These are phyloP conservation scores for Botryococcus braunii DNA, from an alignment of 163 green algal genomes.

Conservation along the genomic window DNA sequence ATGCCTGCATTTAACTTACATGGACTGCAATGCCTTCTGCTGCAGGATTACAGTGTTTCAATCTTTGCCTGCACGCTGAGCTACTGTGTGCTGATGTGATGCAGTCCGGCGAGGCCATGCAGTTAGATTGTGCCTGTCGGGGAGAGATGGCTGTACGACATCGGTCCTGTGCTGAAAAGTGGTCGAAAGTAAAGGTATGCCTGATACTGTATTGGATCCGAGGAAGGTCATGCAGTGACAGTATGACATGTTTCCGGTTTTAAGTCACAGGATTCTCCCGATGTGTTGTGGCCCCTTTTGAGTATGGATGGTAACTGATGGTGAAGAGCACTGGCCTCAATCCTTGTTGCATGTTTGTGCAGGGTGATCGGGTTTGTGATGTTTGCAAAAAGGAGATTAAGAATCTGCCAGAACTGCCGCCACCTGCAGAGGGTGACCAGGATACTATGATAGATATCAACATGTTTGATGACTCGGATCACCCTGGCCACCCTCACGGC, in stretches of 20 bases:
- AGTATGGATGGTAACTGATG: no score
- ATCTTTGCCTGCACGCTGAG: neutral
- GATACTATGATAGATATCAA: no score
- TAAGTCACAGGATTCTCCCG: no score
- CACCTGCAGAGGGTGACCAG: conserved; percentile 19
- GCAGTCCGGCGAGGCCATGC: conserved; percentile 55
- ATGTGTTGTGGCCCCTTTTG: no score
- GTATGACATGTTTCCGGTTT: no score
- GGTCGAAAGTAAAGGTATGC: conserved; percentile 60
- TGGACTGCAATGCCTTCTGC: neutral
- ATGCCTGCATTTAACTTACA: neutral
- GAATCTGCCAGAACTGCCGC: conserved; percentile 63
- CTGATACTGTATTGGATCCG: no score
- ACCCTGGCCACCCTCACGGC: neutral
- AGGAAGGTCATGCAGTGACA: no score
- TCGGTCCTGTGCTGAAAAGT: conserved; percentile 69
- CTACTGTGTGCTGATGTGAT: neutral
- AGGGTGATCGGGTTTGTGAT: conserved; percentile 43
- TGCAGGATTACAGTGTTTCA: neutral
- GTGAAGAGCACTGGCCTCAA: no score
- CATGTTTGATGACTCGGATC: conserved; percentile 5
- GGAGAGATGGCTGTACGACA: conserved; percentile 78
- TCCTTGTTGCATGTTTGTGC: neutral
- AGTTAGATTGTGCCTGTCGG: conserved; percentile 64
- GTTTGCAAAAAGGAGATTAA: conserved; percentile 66